Evolutionary conservation across 2,329 filamentous ascomycete species (phyloP), one percentile per base, ranked within the genome.

Genomic region (Aureobasidium sp.): DNA sequence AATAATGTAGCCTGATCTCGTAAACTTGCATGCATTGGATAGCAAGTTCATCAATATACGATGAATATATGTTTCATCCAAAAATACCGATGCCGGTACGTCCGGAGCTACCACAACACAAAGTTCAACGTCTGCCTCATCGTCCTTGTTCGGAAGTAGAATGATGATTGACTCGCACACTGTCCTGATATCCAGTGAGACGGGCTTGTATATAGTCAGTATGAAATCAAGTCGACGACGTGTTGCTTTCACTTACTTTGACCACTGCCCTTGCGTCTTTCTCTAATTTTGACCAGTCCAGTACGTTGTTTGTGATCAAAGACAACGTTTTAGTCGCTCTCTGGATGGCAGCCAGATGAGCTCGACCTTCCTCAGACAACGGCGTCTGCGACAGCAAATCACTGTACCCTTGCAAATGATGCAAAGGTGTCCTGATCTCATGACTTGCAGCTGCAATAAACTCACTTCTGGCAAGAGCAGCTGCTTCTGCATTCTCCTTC

Each of bases 1-100:
- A 45, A 89, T 85, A 5, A 97, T 91, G 48, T 83, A 90, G 15
- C 93, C 93, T 25, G 66, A 67, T 56, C 66, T 67, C 23, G 75
- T 77, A 58, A 77, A 77, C 51, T 77, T 77, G 25, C 75, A 63
- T 20, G 76, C 71, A 66, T 78, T 78, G 11, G 76, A 77, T 2
- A 78, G 68, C 4, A 78, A 68, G 61, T 78, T 78, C 75, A 78
- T 76, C n/a, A 78, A 48, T 23, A 78, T 76, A 18, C 76, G 72
- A 53, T 75, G 72, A 15, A 78, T 70, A 60, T 76, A 77, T 15
- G 74, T 76, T 64, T 78, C 76, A 53, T 78, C 76, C 25, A 78
- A 62, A 55, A 75, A 74, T 27, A 78, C 63, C n/a, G 71, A 72
- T 3, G 67, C 29, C 11, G 76, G 75, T 16, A 78, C 75, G 20